A percentile compares a stretch with the other conserved stretches of the same genome.
phyloP scores from a whole-genome alignment of 306 rosid species.

The Glycine tomentella region DNA sequence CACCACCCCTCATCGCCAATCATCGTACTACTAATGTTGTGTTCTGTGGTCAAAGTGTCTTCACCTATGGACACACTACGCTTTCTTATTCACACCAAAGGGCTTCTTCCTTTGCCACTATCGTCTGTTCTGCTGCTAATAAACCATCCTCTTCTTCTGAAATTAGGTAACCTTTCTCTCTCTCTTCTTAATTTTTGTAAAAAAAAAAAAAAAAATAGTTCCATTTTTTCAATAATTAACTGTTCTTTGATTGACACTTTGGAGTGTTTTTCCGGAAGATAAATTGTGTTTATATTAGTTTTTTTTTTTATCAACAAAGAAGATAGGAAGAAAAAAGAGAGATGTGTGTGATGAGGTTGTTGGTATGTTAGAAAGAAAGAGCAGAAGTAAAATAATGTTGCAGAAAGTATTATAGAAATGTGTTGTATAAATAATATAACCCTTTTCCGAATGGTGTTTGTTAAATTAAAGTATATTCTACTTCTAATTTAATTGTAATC shows the following conservation, averaged over 20 bases:
- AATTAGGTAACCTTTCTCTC: slow-evolving; percentile 60
- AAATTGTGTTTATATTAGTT: too few relatives aligned
- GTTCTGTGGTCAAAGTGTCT: not conserved
- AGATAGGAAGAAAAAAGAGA: too few relatives aligned
- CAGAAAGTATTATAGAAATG: too few relatives aligned
- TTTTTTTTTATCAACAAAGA: too few relatives aligned
- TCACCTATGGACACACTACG: slow-evolving; percentile 23
- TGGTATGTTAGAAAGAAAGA: too few relatives aligned
- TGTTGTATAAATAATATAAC: too few relatives aligned
- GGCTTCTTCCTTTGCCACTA: slow-evolving; percentile 44
- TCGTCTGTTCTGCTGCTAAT: slow-evolving; percentile 72
- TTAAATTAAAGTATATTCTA: not conserved
- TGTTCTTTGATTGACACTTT: too few relatives aligned
- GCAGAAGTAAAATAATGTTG: too few relatives aligned
- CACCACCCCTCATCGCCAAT: slow-evolving; percentile 35
- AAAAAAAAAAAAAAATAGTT: too few relatives aligned
- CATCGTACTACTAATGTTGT: slow-evolving; percentile 23
- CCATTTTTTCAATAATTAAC: too few relatives aligned
- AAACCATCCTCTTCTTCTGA: slow-evolving; percentile 75
- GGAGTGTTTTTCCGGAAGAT: too few relatives aligned
- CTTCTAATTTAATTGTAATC: not conserved
- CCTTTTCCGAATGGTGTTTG: not conserved
- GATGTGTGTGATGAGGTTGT: too few relatives aligned
- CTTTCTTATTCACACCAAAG: slow-evolving; percentile 32
- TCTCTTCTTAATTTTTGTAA: slow-evolving; percentile 17